phyloP scores from a whole-genome alignment of 331 rosid species.

The Malus hybrid region DNA sequence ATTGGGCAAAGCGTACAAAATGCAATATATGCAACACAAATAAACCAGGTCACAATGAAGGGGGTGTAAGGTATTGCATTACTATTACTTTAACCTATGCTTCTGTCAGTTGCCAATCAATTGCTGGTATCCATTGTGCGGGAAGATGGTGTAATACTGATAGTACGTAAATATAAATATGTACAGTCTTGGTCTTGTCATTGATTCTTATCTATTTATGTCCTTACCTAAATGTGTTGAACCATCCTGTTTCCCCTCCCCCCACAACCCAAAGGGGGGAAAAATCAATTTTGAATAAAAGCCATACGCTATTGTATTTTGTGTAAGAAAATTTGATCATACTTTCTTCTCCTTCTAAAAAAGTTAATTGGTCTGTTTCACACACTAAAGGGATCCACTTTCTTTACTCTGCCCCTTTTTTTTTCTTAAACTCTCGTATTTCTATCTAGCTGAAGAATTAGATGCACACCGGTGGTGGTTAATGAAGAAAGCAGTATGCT shows the following conservation, averaged over 20 bases:
- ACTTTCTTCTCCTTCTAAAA: not conserved
- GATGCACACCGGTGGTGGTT: not conserved
- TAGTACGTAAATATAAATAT: not conserved
- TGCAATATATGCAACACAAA: constrained; percentile 98
- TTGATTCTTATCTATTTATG: not conserved
- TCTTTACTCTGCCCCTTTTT: not conserved
- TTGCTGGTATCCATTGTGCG: not conserved
- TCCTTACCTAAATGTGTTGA: not conserved
- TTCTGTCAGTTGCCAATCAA: constrained; percentile 1
- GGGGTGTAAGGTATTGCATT: constrained; percentile 81
- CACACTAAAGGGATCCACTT: not conserved
- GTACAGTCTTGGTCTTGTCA: not conserved
- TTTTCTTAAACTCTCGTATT: not conserved
- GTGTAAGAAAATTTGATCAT: not conserved
- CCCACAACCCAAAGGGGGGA: too few species aligned
- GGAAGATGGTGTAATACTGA: not conserved
- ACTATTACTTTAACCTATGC: constrained; percentile 4
- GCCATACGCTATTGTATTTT: not conserved
- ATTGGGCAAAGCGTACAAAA: constrained; percentile 97
- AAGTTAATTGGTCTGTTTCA: not conserved
- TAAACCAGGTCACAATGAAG: constrained; percentile 90
- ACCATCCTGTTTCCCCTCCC: not conserved
- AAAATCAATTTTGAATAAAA: not conserved
- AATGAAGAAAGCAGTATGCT: not conserved
- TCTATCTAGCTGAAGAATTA: not conserved